These are phyloP conservation scores for Hyaloscypha hepaticicola DNA, from an alignment of 495 filamentous ascomycete species.

Conservation along the genomic window DNA sequence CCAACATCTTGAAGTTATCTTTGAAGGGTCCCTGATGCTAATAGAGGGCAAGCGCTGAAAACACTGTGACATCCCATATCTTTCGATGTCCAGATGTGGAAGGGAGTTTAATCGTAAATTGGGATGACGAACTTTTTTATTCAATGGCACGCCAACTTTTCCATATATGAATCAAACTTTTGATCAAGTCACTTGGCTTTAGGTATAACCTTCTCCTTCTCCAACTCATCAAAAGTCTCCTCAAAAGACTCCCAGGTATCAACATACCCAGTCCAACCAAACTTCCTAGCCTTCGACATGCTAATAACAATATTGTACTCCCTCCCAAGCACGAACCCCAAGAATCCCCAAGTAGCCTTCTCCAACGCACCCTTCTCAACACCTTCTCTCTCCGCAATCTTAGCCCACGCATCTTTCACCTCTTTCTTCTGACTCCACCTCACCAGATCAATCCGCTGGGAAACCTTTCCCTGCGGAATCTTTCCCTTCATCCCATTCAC, in stretches of 20 bases:
- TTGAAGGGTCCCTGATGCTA: no score
- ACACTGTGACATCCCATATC: no score
- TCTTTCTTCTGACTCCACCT: conserved; percentile 52
- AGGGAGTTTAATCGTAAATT: no score
- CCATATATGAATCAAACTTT: no score
- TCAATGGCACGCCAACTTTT: no score
- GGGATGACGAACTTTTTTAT: no score
- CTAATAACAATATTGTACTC: conserved; percentile 49
- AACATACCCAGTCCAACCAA: conserved; percentile 47
- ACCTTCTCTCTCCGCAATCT: conserved; percentile 45
- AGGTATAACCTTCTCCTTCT: conserved; percentile 39
- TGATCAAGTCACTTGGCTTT: no score
- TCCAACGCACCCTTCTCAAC: conserved; percentile 49
- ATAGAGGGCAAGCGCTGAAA: no score
- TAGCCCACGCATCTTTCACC: conserved; percentile 49
- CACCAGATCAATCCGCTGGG: conserved; percentile 47
- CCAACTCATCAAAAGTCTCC: conserved; percentile 47
- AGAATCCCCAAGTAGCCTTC: conserved; percentile 57
- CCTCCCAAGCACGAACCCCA: conserved; percentile 50
- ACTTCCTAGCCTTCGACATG: conserved; percentile 58
- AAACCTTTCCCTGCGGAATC: conserved; percentile 37
- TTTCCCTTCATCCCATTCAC: conserved; percentile 41
- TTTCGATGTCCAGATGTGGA: no score
- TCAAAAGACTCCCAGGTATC: conserved; percentile 55
- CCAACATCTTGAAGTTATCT: no score